Evolutionary conservation across 208 protist genomes (phyloP).

Genomic region (Trypanosomatidae sp.): DNA sequence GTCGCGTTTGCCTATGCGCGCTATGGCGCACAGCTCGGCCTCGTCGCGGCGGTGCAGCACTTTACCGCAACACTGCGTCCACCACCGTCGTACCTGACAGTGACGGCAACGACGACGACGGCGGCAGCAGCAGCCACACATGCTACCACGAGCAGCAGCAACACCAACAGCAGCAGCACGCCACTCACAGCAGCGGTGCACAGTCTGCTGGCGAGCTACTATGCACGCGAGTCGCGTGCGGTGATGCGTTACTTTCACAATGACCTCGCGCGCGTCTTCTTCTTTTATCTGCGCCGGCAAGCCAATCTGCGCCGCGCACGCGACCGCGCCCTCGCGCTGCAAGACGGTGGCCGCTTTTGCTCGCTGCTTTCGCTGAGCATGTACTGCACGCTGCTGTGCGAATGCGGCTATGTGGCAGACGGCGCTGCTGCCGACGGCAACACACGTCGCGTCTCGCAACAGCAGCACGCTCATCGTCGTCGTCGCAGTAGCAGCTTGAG

Average conservation of each 20-base stretch:
- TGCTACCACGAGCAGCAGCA: too few relatives aligned
- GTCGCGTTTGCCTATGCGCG: slow-evolving; percentile 31
- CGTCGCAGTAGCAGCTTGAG: too few relatives aligned
- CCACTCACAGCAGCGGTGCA: too few relatives aligned
- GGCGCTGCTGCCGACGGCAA: too few relatives aligned
- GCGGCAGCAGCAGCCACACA: too few relatives aligned
- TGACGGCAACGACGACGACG: not conserved
- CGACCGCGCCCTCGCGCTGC: slow-evolving; percentile 22
- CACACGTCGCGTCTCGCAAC: too few relatives aligned
- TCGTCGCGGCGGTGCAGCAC: slow-evolving; percentile 29
- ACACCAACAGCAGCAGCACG: not conserved
- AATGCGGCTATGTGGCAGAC: slow-evolving; percentile 43
- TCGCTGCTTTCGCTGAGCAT: slow-evolving; percentile 23
- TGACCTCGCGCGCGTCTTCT: slow-evolving; percentile 57
- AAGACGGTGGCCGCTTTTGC: slow-evolving; percentile 55
- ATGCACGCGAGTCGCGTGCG: slow-evolving; percentile 22
- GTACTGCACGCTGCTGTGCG: slow-evolving; percentile 46
- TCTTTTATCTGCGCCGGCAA: slow-evolving; percentile 74
- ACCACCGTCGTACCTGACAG: slow-evolving; percentile 1
- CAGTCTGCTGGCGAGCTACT: too few relatives aligned
- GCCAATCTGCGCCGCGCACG: slow-evolving; percentile 16
- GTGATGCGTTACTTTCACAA: slow-evolving; percentile 57
- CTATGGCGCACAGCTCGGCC: slow-evolving; percentile 10
- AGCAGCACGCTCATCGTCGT: too few relatives aligned
- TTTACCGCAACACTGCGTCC: slow-evolving; percentile 25